A percentile compares a stretch with the other conserved stretches of the same genome.
Conservation (phyloP, 305 asterid species). For the Ilex paraguariensis region DNA sequence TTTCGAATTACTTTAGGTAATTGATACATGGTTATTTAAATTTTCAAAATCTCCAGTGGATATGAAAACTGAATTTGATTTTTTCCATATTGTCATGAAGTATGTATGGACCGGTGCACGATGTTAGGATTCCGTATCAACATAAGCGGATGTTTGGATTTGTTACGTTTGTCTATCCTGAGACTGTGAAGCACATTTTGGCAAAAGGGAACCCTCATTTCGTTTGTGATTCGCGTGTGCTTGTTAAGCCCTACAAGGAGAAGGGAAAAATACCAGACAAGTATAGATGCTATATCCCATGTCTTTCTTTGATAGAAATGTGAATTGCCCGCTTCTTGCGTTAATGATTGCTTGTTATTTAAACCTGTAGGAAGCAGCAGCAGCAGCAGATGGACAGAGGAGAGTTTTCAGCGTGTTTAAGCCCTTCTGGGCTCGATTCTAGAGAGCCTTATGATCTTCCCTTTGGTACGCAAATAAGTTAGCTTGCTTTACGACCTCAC, state of each 20-base stretch:
- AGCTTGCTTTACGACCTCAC: background rate
- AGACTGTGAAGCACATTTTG: slow-evolving; percentile 84
- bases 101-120: slow-evolving; percentile 94
- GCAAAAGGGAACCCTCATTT: slow-evolving; percentile 98
- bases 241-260: slow-evolving; percentile 97
- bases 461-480: slow-evolving; percentile 41
- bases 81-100: slow-evolving; percentile 31
- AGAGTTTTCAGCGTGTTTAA: slow-evolving; percentile 54
- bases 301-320: background rate
- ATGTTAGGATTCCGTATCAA: slow-evolving; percentile 95
- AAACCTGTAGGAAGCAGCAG: slow-evolving; percentile 45
- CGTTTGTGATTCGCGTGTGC: slow-evolving; percentile 97
- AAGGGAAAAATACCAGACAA: slow-evolving; percentile 90
- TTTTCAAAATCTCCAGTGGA: slow-evolving; percentile 1
- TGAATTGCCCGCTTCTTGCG: background rate
- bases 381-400: slow-evolving; percentile 68
- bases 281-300: slow-evolving; percentile 19
- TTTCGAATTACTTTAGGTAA: slow-evolving; percentile 82
- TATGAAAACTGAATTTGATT: slow-evolving; percentile 11
- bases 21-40: slow-evolving; percentile 1
- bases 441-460: slow-evolving; percentile 68
- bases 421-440: slow-evolving; percentile 66
- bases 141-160: slow-evolving; percentile 98
- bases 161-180: slow-evolving; percentile 79
- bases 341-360: slow-evolving; percentile 10